Base-by-base conservation (phyloP, 441 rosid genomes). In the Capsella rubella region DNA sequence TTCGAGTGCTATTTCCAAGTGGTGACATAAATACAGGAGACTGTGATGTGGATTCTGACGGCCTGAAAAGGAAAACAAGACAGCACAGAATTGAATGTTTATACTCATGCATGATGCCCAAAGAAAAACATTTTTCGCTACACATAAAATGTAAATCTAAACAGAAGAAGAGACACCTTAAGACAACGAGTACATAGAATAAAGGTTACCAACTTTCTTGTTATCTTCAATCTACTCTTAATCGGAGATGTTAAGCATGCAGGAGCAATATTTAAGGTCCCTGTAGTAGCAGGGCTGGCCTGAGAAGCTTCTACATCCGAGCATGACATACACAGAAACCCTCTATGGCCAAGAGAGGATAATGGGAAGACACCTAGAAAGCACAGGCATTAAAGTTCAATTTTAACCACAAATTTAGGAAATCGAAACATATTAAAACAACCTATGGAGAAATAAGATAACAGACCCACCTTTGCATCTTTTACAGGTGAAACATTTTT, bases 281-380 rank as follows among this genome's bases (percentile, higher is more conserved):
- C 76, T 60, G 80, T 68, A 39, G 69, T 55, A 75, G 69, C 77
- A 46, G 73, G 54, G 79, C 62, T 80, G 50, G 77, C 67, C 69
- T 80, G 84, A 53, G 81, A 79, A 72, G 80, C 85, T 78, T 83
- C 89, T 50, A 82, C 73, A 68, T 85, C 89, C 55, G 77, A 82
- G 67, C 99, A 93, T 50, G 88, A 72, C 79, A 79, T 83, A 87
- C 98, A 93, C 59, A 90, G 81, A 74, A 91, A 88, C 61, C 98
- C 97, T 61, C 85, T 73, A 81, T 79, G 89, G 72, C 95, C 96
- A 80, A 92, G 87, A 81, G 73, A 80, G 18, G 82, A 77, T 25
- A 88, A 56, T 43, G 92, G 90, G 74, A 84, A 86, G 62, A 85
- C 64, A 69, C 95, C 99, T 95, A 78, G 54, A 75, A 55, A 69